Percentiles rank a stretch among this genome's conserved stretches.
phyloP scores from a whole-genome alignment of 2,329 filamentous ascomycete genomes.

The Biscogniauxia mediterranea region DNA sequence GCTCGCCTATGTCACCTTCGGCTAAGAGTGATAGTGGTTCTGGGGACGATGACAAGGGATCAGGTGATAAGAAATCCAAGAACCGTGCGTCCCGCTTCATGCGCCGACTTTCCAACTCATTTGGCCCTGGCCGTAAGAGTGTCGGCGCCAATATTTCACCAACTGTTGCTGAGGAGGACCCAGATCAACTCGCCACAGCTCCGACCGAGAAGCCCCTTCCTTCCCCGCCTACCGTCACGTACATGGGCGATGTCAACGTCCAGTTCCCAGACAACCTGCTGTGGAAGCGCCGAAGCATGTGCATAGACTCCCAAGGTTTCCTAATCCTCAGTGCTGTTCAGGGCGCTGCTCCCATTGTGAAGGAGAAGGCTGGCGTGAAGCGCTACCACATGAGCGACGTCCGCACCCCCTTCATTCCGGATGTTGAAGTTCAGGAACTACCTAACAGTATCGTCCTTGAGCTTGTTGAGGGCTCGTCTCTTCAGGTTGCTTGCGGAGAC shows the following conservation, averaged over 20 bases:
- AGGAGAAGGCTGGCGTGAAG: constrained; percentile 58
- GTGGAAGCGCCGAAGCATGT: constrained; percentile 91
- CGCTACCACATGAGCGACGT: constrained; percentile 87
- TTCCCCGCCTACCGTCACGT: constrained; percentile 49
- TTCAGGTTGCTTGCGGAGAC: constrained; percentile 65
- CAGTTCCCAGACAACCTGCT: constrained; percentile 95
- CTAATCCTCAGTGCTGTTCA: constrained; percentile 74
- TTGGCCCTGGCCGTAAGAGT: constrained; percentile 47
- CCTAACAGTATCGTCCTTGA: constrained; percentile 75
- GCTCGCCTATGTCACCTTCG: constrained; percentile 38
- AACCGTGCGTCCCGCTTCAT: constrained; percentile 58
- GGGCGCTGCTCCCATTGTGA: constrained; percentile 52
- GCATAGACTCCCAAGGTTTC: constrained; percentile 79
- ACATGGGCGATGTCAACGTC: constrained; percentile 88
- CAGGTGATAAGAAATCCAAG: constrained; percentile 44
- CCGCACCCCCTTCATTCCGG: constrained; percentile 73
- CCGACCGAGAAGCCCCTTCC: constrained; percentile 25
- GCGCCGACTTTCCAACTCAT: constrained; percentile 55
- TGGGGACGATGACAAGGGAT: constrained; percentile 46
- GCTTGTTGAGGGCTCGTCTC: constrained; percentile 57
- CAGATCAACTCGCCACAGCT: constrained; percentile 31
- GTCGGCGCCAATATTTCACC: constrained; percentile 47
- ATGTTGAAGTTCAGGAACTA: constrained; percentile 88
- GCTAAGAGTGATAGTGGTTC: constrained; percentile 45
- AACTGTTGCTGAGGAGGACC: constrained; percentile 50